A percentile compares a stretch with the other conserved stretches of the same genome.
Evolutionary conservation across 768 basidiomycete species (phyloP).

Genomic region (Xerocomellus intermedius): DNA sequence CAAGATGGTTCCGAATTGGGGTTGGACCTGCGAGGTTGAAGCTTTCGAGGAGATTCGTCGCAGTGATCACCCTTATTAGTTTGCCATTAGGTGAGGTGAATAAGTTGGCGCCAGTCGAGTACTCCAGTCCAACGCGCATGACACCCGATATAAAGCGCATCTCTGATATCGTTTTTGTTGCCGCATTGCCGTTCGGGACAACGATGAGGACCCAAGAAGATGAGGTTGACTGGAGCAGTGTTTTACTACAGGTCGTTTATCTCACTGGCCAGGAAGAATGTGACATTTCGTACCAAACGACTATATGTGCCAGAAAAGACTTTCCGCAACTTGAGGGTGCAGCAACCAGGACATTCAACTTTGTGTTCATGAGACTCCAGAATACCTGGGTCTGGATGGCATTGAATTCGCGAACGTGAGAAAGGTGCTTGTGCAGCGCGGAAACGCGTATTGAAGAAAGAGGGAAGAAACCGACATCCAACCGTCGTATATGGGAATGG

Average conservation of each 20-base stretch:
- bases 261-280: slow-evolving; percentile 6
- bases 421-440: slow-evolving; percentile 43
- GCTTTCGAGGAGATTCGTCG: slow-evolving; percentile 47
- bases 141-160: slow-evolving; percentile 41
- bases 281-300: slow-evolving; percentile 62
- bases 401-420: slow-evolving; percentile 61
- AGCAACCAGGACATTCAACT: slow-evolving; percentile 66
- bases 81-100: slow-evolving; percentile 41
- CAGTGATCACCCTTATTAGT: slow-evolving; percentile 56
- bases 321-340: slow-evolving; percentile 84
- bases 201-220: slow-evolving; percentile 64
- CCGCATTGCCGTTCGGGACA: slow-evolving; percentile 55
- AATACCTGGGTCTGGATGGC: slow-evolving; percentile 87
- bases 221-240: slow-evolving; percentile 39
- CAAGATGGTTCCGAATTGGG: slow-evolving; percentile 39
- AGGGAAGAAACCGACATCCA: slow-evolving; percentile 75
- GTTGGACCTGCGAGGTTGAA: slow-evolving; percentile 35
- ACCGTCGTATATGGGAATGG: slow-evolving; percentile 54
- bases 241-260: slow-evolving; percentile 47
- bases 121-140: slow-evolving; percentile 40
- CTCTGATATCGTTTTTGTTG: slow-evolving; percentile 54
- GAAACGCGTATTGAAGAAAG: slow-evolving; percentile 49
- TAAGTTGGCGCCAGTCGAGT: slow-evolving; percentile 26
- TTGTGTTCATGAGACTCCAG: slow-evolving; percentile 75
- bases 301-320: slow-evolving; percentile 64